Evolutionary conservation across 768 basidiomycete genomes (phyloP).

Genomic region (Termitomyces sp.): DNA sequence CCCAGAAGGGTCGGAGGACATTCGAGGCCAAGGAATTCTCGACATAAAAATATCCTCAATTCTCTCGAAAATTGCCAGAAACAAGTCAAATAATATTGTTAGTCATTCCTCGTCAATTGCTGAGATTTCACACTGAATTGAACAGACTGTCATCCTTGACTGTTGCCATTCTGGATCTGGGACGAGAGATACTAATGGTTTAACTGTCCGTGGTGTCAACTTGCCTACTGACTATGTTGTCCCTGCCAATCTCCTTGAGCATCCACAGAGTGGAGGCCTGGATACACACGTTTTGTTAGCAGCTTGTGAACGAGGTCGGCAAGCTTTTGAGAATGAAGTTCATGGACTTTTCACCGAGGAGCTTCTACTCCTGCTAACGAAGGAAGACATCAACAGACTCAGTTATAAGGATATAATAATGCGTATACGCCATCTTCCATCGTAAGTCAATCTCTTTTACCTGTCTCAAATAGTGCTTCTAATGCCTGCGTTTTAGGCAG

Average conservation of each 20-base stretch:
- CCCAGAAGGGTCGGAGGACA: background rate
- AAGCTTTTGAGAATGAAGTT: background rate
- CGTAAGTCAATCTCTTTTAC: background rate
- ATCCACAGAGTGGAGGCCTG: too few relatives aligned
- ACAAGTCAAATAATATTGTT: slow-evolving; percentile 9
- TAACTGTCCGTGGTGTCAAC: background rate
- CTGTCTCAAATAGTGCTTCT: background rate
- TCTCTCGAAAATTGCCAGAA: background rate
- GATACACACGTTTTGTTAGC: slow-evolving; percentile 5
- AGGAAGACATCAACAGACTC: background rate
- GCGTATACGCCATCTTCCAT: background rate
- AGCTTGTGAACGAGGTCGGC: slow-evolving; percentile 1
- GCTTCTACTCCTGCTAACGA: background rate
- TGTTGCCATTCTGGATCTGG: slow-evolving; percentile 4
- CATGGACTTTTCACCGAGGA: slow-evolving; percentile 2
- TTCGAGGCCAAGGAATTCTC: background rate
- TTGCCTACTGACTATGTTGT: background rate
- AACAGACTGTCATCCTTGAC: slow-evolving; percentile 9
- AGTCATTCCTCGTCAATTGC: background rate
- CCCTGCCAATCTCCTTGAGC: background rate
- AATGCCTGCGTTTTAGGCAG: background rate
- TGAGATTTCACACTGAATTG: background rate
- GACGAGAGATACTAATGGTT: background rate
- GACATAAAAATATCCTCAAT: background rate
- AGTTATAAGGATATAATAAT: slow-evolving; percentile 3